Percentiles rank a stretch among this genome's conserved stretches.
Conservation (phyloP, 441 rosid species). For the Cnidoscolus chayamansa region DNA sequence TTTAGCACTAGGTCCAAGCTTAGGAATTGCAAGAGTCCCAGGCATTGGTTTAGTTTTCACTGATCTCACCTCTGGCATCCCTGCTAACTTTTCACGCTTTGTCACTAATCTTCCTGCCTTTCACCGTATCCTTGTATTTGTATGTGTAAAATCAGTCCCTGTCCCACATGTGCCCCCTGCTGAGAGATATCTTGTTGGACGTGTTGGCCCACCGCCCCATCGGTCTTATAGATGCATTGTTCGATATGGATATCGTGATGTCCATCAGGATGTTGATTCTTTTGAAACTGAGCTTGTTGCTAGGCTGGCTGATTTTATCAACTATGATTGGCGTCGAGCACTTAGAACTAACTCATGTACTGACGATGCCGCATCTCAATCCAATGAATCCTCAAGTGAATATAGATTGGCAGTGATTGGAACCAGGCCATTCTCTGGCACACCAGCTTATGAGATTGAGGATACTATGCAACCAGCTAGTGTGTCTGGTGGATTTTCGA, state of each 20-base stretch:
- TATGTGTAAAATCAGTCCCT: slow-evolving; percentile 90
- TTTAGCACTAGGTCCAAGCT: slow-evolving; percentile 83
- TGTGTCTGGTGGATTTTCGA: slow-evolving; percentile 61
- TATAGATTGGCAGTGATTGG: slow-evolving; percentile 78
- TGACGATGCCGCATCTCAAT: slow-evolving; percentile 45
- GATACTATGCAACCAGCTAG: slow-evolving; percentile 64
- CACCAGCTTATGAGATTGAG: slow-evolving; percentile 56
- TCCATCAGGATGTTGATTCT: slow-evolving; percentile 94
- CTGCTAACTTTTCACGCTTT: slow-evolving; percentile 91
- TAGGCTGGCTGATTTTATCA: slow-evolving; percentile 71
- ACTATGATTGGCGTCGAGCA: slow-evolving; percentile 58
- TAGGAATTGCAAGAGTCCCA: slow-evolving; percentile 87
- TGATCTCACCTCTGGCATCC: slow-evolving; percentile 84
- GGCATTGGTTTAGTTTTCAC: slow-evolving; percentile 92
- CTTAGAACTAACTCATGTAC: slow-evolving; percentile 21
- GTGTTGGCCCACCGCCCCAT: slow-evolving; percentile 87
- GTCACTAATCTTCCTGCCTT: slow-evolving; percentile 99
- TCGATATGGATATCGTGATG: slow-evolving; percentile 96
- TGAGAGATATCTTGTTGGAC: slow-evolving; percentile 89
- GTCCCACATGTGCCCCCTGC: slow-evolving; percentile 83
- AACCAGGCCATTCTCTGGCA: slow-evolving; percentile 34
- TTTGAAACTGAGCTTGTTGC: slow-evolving; percentile 82
- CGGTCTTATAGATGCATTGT: slow-evolving; percentile 92
- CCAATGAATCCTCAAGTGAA: slow-evolving; percentile 68
- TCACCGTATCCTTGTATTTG: slow-evolving; percentile 82